Conservation (phyloP, 2,329 filamentous ascomycete genomes). For the Trichoderma asperellum region DNA sequence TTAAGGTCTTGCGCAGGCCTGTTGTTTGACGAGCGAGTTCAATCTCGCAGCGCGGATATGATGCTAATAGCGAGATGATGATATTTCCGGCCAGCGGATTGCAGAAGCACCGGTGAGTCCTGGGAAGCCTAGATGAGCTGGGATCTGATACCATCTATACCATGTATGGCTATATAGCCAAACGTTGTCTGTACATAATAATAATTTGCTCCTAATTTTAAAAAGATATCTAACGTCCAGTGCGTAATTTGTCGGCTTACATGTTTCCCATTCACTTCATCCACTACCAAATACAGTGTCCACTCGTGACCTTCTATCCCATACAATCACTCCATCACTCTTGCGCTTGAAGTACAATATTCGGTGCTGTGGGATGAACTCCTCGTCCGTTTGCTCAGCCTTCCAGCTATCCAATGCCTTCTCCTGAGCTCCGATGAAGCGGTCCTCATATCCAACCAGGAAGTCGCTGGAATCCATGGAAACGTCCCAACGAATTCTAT, state of each 20-base stretch:
- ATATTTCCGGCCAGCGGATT: not conserved
- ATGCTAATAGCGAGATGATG: not conserved
- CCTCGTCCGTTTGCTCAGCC: slow-evolving; percentile 64
- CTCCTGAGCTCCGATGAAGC: slow-evolving; percentile 60
- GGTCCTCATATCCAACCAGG: slow-evolving; percentile 64
- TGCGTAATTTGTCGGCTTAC: not conserved
- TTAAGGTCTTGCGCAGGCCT: not conserved
- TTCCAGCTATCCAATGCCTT: slow-evolving; percentile 61
- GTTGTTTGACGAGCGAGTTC: not conserved
- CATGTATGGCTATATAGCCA: not conserved
- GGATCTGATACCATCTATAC: not conserved
- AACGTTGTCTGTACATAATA: not conserved
- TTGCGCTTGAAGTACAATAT: slow-evolving; percentile 63
- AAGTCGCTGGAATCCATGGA: slow-evolving; percentile 56
- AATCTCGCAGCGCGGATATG: not conserved
- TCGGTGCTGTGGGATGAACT: slow-evolving; percentile 68
- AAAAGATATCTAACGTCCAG: not conserved
- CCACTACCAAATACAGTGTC: slow-evolving; percentile 63
- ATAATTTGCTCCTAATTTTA: slow-evolving; percentile 5
- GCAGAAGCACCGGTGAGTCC: not conserved
- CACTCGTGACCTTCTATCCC: slow-evolving; percentile 58
- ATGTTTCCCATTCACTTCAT: not conserved
- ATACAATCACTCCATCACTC: slow-evolving; percentile 56
- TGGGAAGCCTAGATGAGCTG: not conserved
- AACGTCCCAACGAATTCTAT: slow-evolving; percentile 63